Evolutionary conservation across 176 grass and related monocot genomes (phyloP).

Genomic region (Calamus simplicifolius): DNA sequence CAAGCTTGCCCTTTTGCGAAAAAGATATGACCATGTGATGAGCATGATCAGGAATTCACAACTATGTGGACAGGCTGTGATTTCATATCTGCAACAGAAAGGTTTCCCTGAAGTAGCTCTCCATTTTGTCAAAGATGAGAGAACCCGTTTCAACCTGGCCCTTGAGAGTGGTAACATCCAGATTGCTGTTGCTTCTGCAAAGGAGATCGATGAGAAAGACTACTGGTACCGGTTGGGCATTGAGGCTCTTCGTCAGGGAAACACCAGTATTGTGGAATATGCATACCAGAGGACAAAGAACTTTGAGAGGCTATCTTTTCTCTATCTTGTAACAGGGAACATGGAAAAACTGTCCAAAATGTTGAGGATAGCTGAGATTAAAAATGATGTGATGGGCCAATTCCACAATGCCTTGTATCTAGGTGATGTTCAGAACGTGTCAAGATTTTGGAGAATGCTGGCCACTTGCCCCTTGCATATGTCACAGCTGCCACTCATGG

Average conservation of each 20-base stretch:
- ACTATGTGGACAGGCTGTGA: conserved; percentile 89
- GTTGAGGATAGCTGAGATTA: conserved; percentile 77
- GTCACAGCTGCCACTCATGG: conserved; percentile 81
- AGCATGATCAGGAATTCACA: conserved; percentile 93
- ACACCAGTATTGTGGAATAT: conserved; percentile 87
- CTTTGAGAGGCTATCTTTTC: conserved; percentile 89
- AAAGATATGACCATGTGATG: conserved; percentile 96
- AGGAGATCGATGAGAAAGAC: conserved; percentile 93
- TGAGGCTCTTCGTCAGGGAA: conserved; percentile 76
- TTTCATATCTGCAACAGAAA: conserved; percentile 96
- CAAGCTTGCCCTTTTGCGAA: conserved; percentile 75
- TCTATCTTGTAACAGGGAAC: conserved; percentile 82
- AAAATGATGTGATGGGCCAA: conserved; percentile 80
- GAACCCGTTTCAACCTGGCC: conserved; percentile 88
- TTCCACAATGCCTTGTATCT: conserved; percentile 91
- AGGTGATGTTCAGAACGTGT: conserved; percentile 71
- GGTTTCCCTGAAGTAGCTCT: conserved; percentile 99
- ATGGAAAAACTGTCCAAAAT: conserved; percentile 75
- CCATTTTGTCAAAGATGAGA: conserved; percentile 99
- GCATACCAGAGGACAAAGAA: conserved; percentile 87
- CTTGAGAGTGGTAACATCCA: conserved; percentile 95
- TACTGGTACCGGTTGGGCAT: conserved; percentile 87
- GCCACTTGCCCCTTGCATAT: conserved; percentile 91
- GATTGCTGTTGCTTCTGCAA: conserved; percentile 90
- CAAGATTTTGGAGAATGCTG: conserved; percentile 83